These are phyloP conservation scores for Neobulgaria alba DNA, from an alignment of 2,329 filamentous ascomycete species.

Conservation along the genomic window DNA sequence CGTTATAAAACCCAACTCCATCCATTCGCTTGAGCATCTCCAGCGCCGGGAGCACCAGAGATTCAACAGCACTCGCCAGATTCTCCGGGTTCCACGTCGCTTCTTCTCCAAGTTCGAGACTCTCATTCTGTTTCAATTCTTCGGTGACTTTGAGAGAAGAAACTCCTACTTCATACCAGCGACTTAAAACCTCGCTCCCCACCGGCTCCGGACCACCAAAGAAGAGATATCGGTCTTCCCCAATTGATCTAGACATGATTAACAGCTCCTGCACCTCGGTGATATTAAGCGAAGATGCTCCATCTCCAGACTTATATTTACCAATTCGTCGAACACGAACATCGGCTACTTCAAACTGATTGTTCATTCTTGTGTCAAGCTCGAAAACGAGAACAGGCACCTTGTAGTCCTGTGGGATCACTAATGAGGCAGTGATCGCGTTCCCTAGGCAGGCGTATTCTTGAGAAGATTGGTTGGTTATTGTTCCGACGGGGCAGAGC, in stretches of 20 bases:
- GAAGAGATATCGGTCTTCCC: too few species aligned
- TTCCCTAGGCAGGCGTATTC: too few species aligned
- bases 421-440: too few species aligned
- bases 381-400: too few species aligned
- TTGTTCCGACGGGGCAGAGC: too few species aligned
- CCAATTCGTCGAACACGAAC: conserved; percentile 7
- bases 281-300: conserved; percentile 9
- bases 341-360: too few species aligned
- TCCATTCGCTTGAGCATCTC: conserved; percentile 20
- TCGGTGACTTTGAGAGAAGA: conserved; percentile 9
- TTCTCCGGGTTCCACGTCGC: conserved; percentile 11
- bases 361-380: too few species aligned
- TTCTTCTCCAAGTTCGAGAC: conserved; percentile 18
- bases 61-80: conserved; percentile 4
- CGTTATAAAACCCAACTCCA: conserved; percentile 21
- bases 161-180: conserved; percentile 20
- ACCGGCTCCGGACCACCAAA: too few species aligned
- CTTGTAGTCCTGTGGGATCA: too few species aligned
- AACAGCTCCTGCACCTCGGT: conserved; percentile 7
- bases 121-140: conserved; percentile 12
- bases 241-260: too few species aligned
- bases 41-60: conserved; percentile 12
- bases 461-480: too few species aligned
- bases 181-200: conserved; percentile 2
- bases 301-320: conserved; percentile 6